Conservation (phyloP, 179 eudicot genomes). For the Corrigiola litoralis region DNA sequence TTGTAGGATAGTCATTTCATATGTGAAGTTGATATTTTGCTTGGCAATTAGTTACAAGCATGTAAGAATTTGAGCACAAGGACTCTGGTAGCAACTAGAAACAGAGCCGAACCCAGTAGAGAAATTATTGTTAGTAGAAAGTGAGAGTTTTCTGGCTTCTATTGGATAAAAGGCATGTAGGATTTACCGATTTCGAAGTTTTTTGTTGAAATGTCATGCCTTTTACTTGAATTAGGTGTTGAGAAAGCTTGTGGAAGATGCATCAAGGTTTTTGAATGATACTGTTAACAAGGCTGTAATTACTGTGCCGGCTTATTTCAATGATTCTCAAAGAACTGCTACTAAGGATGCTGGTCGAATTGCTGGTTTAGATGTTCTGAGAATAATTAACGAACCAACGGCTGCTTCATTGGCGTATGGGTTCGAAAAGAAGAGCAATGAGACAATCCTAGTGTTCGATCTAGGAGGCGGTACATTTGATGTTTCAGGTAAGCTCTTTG, state of each 20-base stretch:
- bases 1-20: too few relatives aligned
- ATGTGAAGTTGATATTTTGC: too few relatives aligned
- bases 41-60: too few relatives aligned
- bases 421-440: slow-evolving; percentile 60
- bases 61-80: too few relatives aligned
- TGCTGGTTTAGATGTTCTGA: slow-evolving; percentile 61
- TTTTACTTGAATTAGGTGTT: slow-evolving; percentile 35
- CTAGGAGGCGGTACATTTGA: slow-evolving; percentile 73
- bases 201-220: background rate
- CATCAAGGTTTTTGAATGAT: slow-evolving; percentile 57
- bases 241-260: slow-evolving; percentile 69
- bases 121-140: too few relatives aligned
- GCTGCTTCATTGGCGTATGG: slow-evolving; percentile 69
- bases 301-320: slow-evolving; percentile 64
- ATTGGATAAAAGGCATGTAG: too few relatives aligned
- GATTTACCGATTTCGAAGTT: background rate
- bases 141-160: background rate
- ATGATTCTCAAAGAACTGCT: slow-evolving; percentile 69
- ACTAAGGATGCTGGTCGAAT: slow-evolving; percentile 67
- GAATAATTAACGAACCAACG: slow-evolving; percentile 65
- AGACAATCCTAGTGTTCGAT: slow-evolving; percentile 60
- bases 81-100: too few relatives aligned
- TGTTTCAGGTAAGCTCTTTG: slow-evolving; percentile 47
- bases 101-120: too few relatives aligned
- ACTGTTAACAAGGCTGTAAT: slow-evolving; percentile 55